Evolutionary conservation across 768 basidiomycete genomes (phyloP).

Genomic region (Mrakia frigida): DNA sequence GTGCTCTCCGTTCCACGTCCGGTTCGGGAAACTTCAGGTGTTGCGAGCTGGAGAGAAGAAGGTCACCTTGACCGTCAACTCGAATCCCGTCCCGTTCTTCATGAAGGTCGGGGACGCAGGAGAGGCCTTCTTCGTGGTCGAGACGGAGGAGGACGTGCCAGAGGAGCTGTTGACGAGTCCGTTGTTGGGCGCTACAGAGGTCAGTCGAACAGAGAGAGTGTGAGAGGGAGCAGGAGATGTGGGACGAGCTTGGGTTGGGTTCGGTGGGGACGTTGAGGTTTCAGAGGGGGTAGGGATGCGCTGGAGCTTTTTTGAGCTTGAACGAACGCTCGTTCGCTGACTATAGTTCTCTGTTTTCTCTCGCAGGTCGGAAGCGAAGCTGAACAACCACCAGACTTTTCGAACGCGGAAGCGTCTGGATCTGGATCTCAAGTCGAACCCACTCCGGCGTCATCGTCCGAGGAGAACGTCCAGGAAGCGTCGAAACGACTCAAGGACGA

Average conservation of each 20-base stretch:
- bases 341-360: neutral
- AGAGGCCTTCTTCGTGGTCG: constrained; percentile 97
- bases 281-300: too few species aligned
- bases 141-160: constrained; percentile 91
- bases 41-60: constrained; percentile 90
- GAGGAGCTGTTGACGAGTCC: constrained; percentile 91
- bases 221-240: neutral
- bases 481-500: constrained; percentile 18
- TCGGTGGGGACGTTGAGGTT: too few species aligned
- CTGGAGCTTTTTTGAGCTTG: neutral
- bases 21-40: constrained; percentile 96
- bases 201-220: constrained; percentile 30
- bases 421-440: constrained; percentile 34
- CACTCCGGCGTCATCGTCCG: constrained; percentile 36
- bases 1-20: constrained; percentile 93
- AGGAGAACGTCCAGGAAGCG: constrained; percentile 35
- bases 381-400: neutral
- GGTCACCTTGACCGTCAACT: constrained; percentile 84
- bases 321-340: neutral
- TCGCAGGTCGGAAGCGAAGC: constrained; percentile 2
- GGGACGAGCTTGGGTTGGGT: neutral
- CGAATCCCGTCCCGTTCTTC: constrained; percentile 71
- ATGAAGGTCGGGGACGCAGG: constrained; percentile 99
- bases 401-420: neutral
- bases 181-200: constrained; percentile 52